Evolutionary conservation across 805 yeast genomes (phyloP).

Genomic region (Saitoella complicata): DNA sequence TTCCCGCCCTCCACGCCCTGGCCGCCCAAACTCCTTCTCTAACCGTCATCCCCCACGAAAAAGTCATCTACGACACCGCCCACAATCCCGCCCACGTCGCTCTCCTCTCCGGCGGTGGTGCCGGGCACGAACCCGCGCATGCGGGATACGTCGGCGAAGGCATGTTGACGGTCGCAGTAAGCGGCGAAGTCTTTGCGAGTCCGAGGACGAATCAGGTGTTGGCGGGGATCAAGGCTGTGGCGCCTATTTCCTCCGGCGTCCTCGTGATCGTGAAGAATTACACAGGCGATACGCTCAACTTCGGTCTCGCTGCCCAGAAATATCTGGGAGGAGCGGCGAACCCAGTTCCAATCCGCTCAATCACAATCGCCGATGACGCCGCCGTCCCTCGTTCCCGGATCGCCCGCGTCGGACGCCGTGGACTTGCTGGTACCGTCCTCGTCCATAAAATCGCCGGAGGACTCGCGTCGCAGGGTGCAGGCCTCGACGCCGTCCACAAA

Average conservation of each 20-base stretch:
- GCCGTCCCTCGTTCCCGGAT: constrained; percentile 85
- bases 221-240: constrained; percentile 34
- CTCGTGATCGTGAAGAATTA: constrained; percentile 75
- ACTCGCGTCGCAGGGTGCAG: constrained; percentile 30
- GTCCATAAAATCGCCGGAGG: constrained; percentile 82
- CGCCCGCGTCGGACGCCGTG: constrained; percentile 86
- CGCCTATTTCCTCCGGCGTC: constrained; percentile 32
- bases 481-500: constrained; percentile 35
- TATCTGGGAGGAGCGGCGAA: constrained; percentile 2
- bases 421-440: constrained; percentile 77
- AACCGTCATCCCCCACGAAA: constrained; percentile 23
- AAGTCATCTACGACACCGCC: constrained; percentile 18
- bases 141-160: constrained; percentile 84
- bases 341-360: constrained; percentile 27
- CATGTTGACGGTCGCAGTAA: constrained; percentile 68
- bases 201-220: constrained; percentile 83
- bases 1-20: too few species aligned
- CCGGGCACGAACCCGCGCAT: constrained; percentile 92
- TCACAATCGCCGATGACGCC: constrained; percentile 79
- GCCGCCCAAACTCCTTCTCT: too few species aligned
- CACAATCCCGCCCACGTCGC: constrained; percentile 28
- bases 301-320: constrained; percentile 80
- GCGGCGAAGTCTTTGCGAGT: constrained; percentile 85
- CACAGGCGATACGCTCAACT: constrained; percentile 87
- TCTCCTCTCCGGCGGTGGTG: constrained; percentile 80